These are phyloP conservation scores for Cornus suecica DNA, from an alignment of 148 eudicot species.

Conservation along the genomic window DNA sequence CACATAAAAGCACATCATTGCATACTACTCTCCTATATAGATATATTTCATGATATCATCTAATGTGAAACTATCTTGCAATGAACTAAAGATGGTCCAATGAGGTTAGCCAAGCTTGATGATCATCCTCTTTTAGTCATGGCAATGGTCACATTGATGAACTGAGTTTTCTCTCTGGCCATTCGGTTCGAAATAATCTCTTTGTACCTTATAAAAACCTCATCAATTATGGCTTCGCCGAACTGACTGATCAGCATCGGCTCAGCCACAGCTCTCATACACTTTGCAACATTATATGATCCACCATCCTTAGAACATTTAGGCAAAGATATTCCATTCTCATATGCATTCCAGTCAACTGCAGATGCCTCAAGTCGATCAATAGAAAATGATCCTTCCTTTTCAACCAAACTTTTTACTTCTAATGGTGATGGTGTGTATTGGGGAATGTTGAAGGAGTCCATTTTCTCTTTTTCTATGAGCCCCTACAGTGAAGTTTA, in stretches of 20 bases:
- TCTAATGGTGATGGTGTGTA: conserved; percentile 50
- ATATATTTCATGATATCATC: too few species aligned
- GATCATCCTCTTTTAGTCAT: conserved; percentile 21
- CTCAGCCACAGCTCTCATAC: conserved; percentile 52
- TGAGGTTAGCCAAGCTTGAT: too few species aligned
- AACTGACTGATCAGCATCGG: conserved; percentile 47
- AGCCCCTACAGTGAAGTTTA: conserved; percentile 30
- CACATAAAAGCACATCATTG: too few species aligned
- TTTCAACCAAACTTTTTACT: conserved; percentile 27
- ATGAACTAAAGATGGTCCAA: too few species aligned
- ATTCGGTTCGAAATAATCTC: conserved; percentile 17
- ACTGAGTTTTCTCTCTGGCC: conserved; percentile 34
- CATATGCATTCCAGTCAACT: conserved; percentile 32
- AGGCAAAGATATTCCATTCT: not conserved
- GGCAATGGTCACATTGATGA: conserved; percentile 43
- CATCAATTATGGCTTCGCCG: conserved; percentile 38
- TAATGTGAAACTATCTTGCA: too few species aligned
- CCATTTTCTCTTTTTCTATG: conserved; percentile 46
- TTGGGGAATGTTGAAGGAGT: conserved; percentile 46
- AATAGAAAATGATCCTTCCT: conserved; percentile 45
- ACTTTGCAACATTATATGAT: conserved; percentile 21
- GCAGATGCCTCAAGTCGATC: conserved; percentile 26
- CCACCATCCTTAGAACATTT: not conserved
- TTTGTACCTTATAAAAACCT: conserved; percentile 30
- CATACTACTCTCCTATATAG: too few species aligned